Base-by-base conservation (phyloP, 352 stramenopile species). In the Pythium monospermum region DNA sequence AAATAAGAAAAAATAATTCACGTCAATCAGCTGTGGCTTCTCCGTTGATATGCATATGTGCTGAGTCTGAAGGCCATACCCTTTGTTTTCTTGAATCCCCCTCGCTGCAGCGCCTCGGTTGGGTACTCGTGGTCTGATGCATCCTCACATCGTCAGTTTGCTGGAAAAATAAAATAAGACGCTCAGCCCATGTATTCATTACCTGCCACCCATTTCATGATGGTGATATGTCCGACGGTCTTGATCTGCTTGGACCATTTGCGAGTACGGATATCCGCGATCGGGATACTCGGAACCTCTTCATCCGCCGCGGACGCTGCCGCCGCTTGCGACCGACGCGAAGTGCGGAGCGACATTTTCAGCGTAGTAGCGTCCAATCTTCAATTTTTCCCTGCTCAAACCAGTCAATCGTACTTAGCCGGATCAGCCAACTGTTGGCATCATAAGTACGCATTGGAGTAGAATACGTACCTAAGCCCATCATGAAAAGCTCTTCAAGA, bases 121-220 rank as follows among this genome's bases (percentile, higher is more conserved):
- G 77, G 77, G 18, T 70, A 62, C 70, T 64, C 56, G 18, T 64
- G 56, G 16, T 64, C 56, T 91, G 43, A 37, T 23, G n/a, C 40
- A 43, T 10, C 21, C 41, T 26, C 19, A 31, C 30, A 28, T 36
- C 35, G 19, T n/a, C 35, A 26, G 1, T 30, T 18, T 47, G 22
- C 15, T 18, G 27, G 46, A 31, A 46, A 26, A 35, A 11, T 33
- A 12, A 33, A 10, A 10, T 8, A 8, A 35, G 30, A 13, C 30
- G 7, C 30, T 8, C 30, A 35, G 13, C 30, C 30, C 30, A 35
- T 22, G 10, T 18, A 13, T 36, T 6, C 18, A 13, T 23, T 53
- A 89, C 80, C 77, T 13, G 80, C 75, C 21, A 86, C 66, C 80
- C 80, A 91, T 36, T 91, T 91, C 33, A 69, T 61, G 48, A 91